These are phyloP conservation scores for Clavariopsis aquatica DNA, from an alignment of 495 filamentous ascomycete species.

Conservation along the genomic window DNA sequence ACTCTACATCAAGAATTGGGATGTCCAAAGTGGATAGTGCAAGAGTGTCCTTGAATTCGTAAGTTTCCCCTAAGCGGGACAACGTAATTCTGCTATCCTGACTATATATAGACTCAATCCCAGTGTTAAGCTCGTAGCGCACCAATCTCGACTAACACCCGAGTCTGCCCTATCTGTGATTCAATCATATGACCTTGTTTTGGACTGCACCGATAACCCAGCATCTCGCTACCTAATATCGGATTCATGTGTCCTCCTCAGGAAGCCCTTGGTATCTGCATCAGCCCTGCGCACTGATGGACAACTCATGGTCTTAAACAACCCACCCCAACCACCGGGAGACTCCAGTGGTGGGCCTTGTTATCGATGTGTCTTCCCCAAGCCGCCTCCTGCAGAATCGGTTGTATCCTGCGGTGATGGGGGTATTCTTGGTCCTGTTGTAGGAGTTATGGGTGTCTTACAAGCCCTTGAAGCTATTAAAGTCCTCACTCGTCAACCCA, in stretches of 20 bases:
- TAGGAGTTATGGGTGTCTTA: slow-evolving; percentile 89
- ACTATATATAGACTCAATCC: slow-evolving; percentile 63
- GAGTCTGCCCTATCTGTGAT: slow-evolving; percentile 66
- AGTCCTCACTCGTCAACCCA: slow-evolving; percentile 55
- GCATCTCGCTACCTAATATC: slow-evolving; percentile 90
- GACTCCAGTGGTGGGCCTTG: slow-evolving; percentile 67
- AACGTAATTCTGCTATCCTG: neutral
- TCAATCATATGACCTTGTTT: slow-evolving; percentile 71
- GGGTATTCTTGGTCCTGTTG: slow-evolving; percentile 87
- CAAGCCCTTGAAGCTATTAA: slow-evolving; percentile 91
- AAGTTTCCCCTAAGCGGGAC: slow-evolving; percentile 35
- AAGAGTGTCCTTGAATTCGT: slow-evolving; percentile 65
- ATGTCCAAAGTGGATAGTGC: slow-evolving; percentile 80
- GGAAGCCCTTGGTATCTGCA: slow-evolving; percentile 82
- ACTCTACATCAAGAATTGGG: slow-evolving; percentile 70
- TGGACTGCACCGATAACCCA: slow-evolving; percentile 94
- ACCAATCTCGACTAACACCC: slow-evolving; percentile 63
- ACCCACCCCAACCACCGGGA: slow-evolving; percentile 57
- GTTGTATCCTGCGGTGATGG: slow-evolving; percentile 86
- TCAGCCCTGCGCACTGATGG: slow-evolving; percentile 85
- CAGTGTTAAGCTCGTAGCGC: slow-evolving; percentile 59
- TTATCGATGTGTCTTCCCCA: slow-evolving; percentile 90
- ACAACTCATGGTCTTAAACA: slow-evolving; percentile 82
- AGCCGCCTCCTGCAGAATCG: slow-evolving; percentile 76
- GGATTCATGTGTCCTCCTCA: slow-evolving; percentile 76